Evolutionary conservation across 2,329 filamentous ascomycete species (phyloP), one percentile per base, ranked within the genome.

Genomic region (Sporothrix protearum): DNA sequence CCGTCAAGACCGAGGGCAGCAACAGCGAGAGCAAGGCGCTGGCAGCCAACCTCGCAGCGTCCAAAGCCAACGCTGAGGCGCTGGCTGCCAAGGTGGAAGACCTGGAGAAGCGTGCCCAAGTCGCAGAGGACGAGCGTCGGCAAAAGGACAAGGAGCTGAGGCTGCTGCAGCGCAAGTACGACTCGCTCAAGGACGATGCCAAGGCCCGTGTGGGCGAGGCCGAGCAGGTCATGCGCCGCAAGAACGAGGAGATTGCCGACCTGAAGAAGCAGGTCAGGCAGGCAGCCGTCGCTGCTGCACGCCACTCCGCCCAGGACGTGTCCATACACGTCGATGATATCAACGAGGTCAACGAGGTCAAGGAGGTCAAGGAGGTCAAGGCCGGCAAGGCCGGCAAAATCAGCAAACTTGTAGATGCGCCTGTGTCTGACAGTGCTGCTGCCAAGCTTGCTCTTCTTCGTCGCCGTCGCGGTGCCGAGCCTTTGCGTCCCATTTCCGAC

Each of bases 231-330:
- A 75, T 89, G 59, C 82, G 85, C 69, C 84, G 84, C 74, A 87
- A 87, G 71, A 86, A 89, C 72, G 81, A 83, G 51, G 87, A 87
- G 77, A 87, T 89, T 72, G 80, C 83, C 9, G 82, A 85, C 57
- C 82, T 90, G 8, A 86, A 86, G 77, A 85, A 84, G 74, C 84
- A 68, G 53, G 61, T 61, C 8, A 36, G 63, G 16, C 36, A 71
- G 22, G 49, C 68, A 25, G n/a, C 47, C 0, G 61, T 25, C 14
- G 59, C 47, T 2, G 57, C 63, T 19, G 28, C 33, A 51, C 63
- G 45, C 14, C 36, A 68, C 7, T 3, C 22, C 0, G 42, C 55
- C 7, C 28, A 16, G 2, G 69, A 30, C 4, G 33, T 16, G 25
- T 16, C 59, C 45, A 42, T 30, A 2, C 42, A 10, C 6, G 14